Conservation (phyloP, 140 eudicot species). For the Flaveria floridana region DNA sequence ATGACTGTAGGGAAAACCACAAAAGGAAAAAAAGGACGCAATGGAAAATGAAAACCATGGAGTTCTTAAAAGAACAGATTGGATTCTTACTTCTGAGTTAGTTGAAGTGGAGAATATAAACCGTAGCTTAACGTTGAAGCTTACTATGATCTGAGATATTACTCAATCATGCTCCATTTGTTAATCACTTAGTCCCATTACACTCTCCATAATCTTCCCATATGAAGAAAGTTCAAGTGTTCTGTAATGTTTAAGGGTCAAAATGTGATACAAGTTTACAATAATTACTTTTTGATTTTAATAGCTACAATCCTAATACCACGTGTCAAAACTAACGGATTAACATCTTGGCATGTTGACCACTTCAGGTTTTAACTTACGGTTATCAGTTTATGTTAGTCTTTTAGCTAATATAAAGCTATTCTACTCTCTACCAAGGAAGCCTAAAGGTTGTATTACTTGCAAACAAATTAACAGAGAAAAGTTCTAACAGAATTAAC, state of each 20-base stretch:
- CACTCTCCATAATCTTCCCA: neutral
- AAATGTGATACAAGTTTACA: slow-evolving; percentile 15
- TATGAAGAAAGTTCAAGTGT: slow-evolving; percentile 7
- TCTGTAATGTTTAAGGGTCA: slow-evolving; percentile 11
- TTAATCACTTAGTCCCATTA: neutral
- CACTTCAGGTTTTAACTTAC: slow-evolving; percentile 1
- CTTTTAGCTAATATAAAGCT: slow-evolving; percentile 7
- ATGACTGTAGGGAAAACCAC: neutral
- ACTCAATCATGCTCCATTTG: neutral
- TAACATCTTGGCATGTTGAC: slow-evolving; percentile 4
- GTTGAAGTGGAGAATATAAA: too few species aligned
- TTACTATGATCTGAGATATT: neutral
- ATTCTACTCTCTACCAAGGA: neutral
- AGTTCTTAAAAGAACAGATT: neutral
- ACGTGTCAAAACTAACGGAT: neutral
- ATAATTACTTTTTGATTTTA: neutral
- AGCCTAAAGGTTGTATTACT: neutral
- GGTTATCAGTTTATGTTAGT: slow-evolving; percentile 6
- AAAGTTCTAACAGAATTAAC: neutral
- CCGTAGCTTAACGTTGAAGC: too few species aligned
- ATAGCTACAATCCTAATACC: neutral
- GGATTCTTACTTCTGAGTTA: neutral
- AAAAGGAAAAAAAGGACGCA: neutral
- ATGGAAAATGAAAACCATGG: too few species aligned
- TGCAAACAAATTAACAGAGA: neutral